Conservation (phyloP, 164 flowering plant species). For the Berberis vulgaris region DNA sequence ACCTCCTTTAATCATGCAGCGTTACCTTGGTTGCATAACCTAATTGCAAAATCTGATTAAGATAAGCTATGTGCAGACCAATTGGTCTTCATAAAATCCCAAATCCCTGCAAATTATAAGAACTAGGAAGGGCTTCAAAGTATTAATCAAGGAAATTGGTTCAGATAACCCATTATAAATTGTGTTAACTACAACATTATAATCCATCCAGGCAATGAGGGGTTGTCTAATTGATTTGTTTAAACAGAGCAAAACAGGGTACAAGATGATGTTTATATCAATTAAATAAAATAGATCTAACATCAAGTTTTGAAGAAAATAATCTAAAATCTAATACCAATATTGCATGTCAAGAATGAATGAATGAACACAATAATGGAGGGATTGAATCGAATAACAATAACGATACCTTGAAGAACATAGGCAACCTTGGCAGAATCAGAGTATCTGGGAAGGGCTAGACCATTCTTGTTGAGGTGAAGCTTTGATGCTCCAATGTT, state of each 20-base stretch:
- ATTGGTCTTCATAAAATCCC: too few species aligned
- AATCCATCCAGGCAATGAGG: too few species aligned
- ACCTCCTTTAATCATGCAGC: too few species aligned
- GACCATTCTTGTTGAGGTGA: constrained; percentile 47
- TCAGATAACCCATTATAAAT: too few species aligned
- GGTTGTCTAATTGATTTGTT: too few species aligned
- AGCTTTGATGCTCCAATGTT: constrained; percentile 76
- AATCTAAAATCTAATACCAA: neutral
- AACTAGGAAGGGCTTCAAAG: too few species aligned
- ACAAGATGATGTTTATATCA: neutral
- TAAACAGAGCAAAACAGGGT: neutral
- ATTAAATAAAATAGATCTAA: neutral
- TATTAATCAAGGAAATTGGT: too few species aligned
- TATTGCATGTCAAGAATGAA: neutral
- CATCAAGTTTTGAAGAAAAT: neutral
- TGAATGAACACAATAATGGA: neutral
- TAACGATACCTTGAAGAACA: constrained; percentile 61
- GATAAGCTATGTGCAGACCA: too few species aligned
- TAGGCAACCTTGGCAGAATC: constrained; percentile 83
- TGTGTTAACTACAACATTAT: too few species aligned
- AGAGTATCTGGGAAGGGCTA: constrained; percentile 71
- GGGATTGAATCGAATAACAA: neutral
- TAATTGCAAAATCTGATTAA: too few species aligned
- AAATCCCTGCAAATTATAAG: too few species aligned
- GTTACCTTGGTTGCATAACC: too few species aligned